phyloP scores from a whole-genome alignment of 805 yeast genomes.

The Candida anglica region DNA sequence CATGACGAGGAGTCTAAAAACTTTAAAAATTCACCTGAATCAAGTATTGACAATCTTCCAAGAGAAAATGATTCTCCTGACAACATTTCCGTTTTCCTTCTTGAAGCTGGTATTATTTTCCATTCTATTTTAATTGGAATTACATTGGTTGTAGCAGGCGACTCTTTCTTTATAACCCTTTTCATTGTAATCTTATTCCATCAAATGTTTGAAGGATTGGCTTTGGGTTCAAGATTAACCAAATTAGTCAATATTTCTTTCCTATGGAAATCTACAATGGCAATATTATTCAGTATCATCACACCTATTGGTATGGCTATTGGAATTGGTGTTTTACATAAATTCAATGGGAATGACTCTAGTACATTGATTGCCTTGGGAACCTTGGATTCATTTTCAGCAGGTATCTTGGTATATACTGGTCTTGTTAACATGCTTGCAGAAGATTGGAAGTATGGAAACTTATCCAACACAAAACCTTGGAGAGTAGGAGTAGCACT shows the following conservation, averaged over 20 bases:
- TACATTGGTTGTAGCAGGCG: conserved; percentile 26
- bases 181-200: conserved; percentile 29
- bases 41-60: no score
- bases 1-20: no score
- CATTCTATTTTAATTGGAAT: conserved; percentile 28
- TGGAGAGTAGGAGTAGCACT: conserved; percentile 11
- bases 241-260: conserved; percentile 7
- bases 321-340: conserved; percentile 22
- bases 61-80: no score
- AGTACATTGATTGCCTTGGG: conserved; percentile 28
- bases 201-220: conserved; percentile 29
- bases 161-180: conserved; percentile 22
- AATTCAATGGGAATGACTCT: conserved; percentile 25
- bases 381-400: conserved; percentile 29
- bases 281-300: conserved; percentile 14
- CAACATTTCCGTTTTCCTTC: conserved; percentile 9
- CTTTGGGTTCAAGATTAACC: conserved; percentile 23
- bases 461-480: conserved; percentile 12
- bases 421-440: conserved; percentile 29
- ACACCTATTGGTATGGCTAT: conserved; percentile 31
- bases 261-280: conserved; percentile 15
- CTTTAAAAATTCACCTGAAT: no score
- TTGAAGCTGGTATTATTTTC: conserved; percentile 27
- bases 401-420: conserved; percentile 28
- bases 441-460: conserved; percentile 24